Base-by-base conservation (phyloP, 2,329 filamentous ascomycete species). In the Sporothrix pseudoabietina region DNA sequence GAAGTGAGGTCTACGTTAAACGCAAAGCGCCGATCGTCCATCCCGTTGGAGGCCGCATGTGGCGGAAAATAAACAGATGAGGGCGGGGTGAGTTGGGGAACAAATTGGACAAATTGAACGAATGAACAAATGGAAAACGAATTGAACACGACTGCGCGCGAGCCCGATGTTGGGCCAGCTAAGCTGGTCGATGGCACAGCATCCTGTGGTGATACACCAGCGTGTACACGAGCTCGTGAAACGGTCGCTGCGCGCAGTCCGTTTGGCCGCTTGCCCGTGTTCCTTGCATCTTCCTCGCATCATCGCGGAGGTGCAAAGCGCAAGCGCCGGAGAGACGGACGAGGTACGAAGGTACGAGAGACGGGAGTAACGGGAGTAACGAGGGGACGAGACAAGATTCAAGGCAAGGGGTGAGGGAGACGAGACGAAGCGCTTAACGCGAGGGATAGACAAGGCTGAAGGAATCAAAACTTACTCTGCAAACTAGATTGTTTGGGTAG, bases 391-490 rank as follows among this genome's bases (percentile, higher is more conserved):
- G 35, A 12, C 54, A 54, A 63, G 6, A 16, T 12, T 35, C 35
- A 61, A 68, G 35, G 26, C 57, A 61, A 19, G 12, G 57, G 57
- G 22, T 1, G 12, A 26, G 57, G 57, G 52, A 1, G 12, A 26
- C 2, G 22, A 26, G 52, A 12, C 16, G 52, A 55, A 55, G 22
- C 52, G 22, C 52, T 55, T 30, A 55, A 55, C 22, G 52, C 22
- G 22, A 55, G 22, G 52, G 44, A 19, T 22, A n/a, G 9, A 55
- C 52, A 55, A 55, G 52, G 52, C 52, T 44, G 61, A 66, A 26
- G 57, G 35, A 49, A 72, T 19, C 59, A 16, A 35, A 41, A 72
- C 74, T 71, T 69, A 75, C 74, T 73, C 19, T 65, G 63, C 26
- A 26, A 55, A 66, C 69, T 57, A 75, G 71, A 69, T 69, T 30